Evolutionary conservation across 116 monocot genomes (phyloP).

Genomic region (Thalassia testudinum): DNA sequence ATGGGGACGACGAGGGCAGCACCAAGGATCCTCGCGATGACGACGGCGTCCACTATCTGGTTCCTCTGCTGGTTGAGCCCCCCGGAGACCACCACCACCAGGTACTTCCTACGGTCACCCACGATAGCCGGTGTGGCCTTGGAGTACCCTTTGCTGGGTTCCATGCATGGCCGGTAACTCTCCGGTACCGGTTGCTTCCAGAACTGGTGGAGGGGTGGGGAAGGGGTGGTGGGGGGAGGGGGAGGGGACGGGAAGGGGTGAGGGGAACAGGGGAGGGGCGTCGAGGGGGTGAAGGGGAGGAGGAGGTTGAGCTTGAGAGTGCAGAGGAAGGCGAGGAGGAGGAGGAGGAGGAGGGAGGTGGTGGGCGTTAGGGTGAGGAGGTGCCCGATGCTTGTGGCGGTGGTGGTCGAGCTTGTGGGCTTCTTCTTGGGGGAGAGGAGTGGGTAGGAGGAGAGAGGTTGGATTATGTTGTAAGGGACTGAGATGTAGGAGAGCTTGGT

Average conservation of each 20-base stretch:
- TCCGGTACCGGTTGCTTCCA: conserved; percentile 78
- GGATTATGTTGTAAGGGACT: too few species aligned
- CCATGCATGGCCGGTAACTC: conserved; percentile 63
- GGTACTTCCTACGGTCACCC: conserved; percentile 41
- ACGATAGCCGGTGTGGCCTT: conserved; percentile 10
- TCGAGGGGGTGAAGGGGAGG: background rate
- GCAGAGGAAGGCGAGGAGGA: conserved; percentile 1
- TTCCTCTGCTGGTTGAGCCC: conserved; percentile 91
- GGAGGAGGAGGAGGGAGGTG: background rate
- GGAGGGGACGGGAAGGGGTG: background rate
- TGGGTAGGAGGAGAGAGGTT: background rate
- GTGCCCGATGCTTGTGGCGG: conserved; percentile 2
- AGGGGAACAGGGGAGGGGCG: background rate
- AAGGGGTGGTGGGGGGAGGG: conserved; percentile 13
- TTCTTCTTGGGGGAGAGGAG: too few species aligned
- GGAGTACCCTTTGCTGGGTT: conserved; percentile 36
- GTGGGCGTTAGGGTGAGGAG: conserved; percentile 13
- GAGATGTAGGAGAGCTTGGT: too few species aligned
- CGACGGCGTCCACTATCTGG: conserved; percentile 87
- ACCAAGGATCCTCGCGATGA: conserved; percentile 84
- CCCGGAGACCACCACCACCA: conserved; percentile 79
- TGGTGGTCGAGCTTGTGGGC: background rate
- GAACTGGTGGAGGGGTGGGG: conserved; percentile 5
- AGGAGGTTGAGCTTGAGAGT: too few species aligned
- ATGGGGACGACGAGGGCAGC: conserved; percentile 80